These are phyloP conservation scores for Cyberlindnera maclurae DNA, from an alignment of 805 yeast genomes.

Conservation along the genomic window DNA sequence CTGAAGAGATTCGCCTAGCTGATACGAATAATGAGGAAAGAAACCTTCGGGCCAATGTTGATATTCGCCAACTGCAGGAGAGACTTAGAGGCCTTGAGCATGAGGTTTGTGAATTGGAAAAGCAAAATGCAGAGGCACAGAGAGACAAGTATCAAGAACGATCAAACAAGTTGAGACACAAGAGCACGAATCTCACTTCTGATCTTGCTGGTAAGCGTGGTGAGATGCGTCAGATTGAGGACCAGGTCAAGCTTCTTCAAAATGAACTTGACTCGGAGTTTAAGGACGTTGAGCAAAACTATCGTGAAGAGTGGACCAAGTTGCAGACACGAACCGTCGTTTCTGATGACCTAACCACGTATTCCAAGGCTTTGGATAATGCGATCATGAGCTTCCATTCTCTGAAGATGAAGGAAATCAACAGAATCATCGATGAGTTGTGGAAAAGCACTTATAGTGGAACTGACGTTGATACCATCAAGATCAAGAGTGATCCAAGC, in stretches of 20 bases:
- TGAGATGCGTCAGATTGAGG: constrained; percentile 75
- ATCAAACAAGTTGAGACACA: constrained; percentile 41
- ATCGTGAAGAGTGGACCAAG: constrained; percentile 65
- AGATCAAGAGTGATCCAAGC: constrained; percentile 75
- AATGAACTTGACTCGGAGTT: constrained; percentile 67
- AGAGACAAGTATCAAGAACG: constrained; percentile 55
- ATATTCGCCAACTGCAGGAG: constrained; percentile 38
- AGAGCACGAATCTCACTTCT: constrained; percentile 50
- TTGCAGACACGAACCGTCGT: constrained; percentile 70
- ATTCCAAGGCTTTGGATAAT: constrained; percentile 78
- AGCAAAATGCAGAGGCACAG: constrained; percentile 50
- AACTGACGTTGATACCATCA: constrained; percentile 87
- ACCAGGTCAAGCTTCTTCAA: constrained; percentile 50
- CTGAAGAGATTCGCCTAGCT: constrained; percentile 35
- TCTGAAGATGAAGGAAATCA: constrained; percentile 87
- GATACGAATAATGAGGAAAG: constrained; percentile 59
- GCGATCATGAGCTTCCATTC: constrained; percentile 93
- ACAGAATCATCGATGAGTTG: constrained; percentile 76
- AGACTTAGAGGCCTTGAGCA: constrained; percentile 32
- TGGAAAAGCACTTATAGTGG: constrained; percentile 96
- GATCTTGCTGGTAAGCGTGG: constrained; percentile 74
- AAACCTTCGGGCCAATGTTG: constrained; percentile 57
- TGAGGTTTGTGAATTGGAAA: constrained; percentile 40
- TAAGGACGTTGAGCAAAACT: constrained; percentile 53
- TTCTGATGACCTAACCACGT: constrained; percentile 73